Conservation (phyloP, 2,329 filamentous ascomycete species). For the Fulvia fulva region DNA sequence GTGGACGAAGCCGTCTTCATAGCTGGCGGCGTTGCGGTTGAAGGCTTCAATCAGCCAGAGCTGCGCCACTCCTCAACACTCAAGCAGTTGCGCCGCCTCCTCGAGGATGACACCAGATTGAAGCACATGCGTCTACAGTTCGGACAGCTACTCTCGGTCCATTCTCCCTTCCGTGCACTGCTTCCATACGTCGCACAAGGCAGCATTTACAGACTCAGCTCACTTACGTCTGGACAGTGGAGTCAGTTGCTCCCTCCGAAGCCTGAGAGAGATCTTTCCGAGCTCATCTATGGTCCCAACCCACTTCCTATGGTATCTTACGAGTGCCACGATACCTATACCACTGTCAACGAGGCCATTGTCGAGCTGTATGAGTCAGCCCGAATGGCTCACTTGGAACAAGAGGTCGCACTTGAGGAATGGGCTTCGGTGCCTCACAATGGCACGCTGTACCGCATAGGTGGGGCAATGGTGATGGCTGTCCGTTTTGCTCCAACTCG, state of each 20-base stretch:
- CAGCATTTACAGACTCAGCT: conserved; percentile 6
- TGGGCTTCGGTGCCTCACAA: conserved; percentile 16
- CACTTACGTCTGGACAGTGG: conserved; percentile 11
- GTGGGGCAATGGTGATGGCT: conserved; percentile 13
- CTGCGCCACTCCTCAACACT: background rate
- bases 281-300: conserved; percentile 4
- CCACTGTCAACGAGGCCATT: conserved; percentile 7
- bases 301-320: conserved; percentile 16
- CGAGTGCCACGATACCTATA: conserved; percentile 9
- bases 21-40: conserved; percentile 4
- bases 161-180: conserved; percentile 1
- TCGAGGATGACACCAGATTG: background rate
- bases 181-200: conserved; percentile 10
- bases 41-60: conserved; percentile 8
- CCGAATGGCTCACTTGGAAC: conserved; percentile 11
- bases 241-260: conserved; percentile 8
- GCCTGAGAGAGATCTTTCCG: conserved; percentile 1
- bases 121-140: conserved; percentile 12
- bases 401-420: conserved; percentile 10
- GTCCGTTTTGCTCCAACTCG: conserved; percentile 11
- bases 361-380: conserved; percentile 17
- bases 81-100: conserved; percentile 1
- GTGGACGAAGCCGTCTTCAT: conserved; percentile 10
- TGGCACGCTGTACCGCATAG: conserved; percentile 12
- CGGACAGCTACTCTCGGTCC: background rate